Evolutionary conservation across 495 filamentous ascomycete species (phyloP).

Genomic region (Tuber microsphaerosporum): DNA sequence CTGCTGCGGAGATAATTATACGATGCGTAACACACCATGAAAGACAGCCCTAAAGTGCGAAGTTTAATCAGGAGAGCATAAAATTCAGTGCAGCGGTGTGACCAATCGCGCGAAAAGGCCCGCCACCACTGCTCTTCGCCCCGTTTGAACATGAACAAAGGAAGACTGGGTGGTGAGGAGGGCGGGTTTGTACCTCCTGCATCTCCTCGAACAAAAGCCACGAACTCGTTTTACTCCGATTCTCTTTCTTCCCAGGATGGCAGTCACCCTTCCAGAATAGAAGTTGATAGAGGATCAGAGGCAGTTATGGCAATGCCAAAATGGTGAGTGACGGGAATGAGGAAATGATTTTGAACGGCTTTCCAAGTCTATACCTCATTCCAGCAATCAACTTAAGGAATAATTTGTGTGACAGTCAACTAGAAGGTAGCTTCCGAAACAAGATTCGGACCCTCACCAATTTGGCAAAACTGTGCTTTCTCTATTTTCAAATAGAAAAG

Average conservation of each 20-base stretch:
- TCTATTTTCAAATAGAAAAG: slow-evolving; percentile 5
- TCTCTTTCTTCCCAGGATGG: background rate
- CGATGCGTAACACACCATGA: background rate
- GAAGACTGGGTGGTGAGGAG: slow-evolving; percentile 3
- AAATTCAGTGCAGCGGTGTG: slow-evolving; percentile 6
- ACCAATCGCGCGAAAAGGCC: slow-evolving; percentile 7
- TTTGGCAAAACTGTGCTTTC: background rate
- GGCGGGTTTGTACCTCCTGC: slow-evolving; percentile 17
- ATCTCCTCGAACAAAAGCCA: slow-evolving; percentile 16
- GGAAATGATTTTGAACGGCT: background rate
- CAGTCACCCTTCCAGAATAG: background rate
- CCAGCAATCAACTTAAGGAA: background rate
- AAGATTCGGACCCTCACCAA: background rate
- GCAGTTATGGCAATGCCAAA: background rate
- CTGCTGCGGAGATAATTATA: slow-evolving; percentile 9
- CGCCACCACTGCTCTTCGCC: background rate
- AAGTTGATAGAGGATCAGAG: background rate
- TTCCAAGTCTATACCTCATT: background rate
- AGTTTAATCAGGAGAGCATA: slow-evolving; percentile 8
- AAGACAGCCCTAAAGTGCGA: slow-evolving; percentile 28
- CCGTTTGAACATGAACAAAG: slow-evolving; percentile 23
- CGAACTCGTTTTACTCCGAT: slow-evolving; percentile 5
- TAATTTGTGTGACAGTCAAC: background rate
- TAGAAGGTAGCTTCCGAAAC: background rate
- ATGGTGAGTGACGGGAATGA: background rate